Evolutionary conservation across 164 flowering plant genomes (phyloP).

Genomic region (Euptelea pleiosperma): DNA sequence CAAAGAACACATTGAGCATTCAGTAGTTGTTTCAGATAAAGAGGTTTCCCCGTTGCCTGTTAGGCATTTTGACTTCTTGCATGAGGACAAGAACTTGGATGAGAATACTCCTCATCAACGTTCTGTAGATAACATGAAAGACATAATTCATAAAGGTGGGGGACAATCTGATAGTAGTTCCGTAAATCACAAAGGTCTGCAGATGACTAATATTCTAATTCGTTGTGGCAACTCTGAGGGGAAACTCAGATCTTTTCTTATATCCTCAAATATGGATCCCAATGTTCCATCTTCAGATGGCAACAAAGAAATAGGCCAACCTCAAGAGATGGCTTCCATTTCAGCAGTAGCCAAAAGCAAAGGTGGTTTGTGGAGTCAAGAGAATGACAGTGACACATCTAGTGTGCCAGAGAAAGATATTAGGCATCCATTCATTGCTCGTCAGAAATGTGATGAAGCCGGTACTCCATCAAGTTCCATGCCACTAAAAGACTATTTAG

Average conservation of each 20-base stretch:
- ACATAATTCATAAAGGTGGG: slow-evolving; percentile 5
- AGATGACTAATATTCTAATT: slow-evolving; percentile 7
- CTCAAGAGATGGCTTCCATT: slow-evolving; percentile 16
- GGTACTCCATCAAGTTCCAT: slow-evolving; percentile 67
- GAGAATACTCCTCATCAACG: slow-evolving; percentile 12
- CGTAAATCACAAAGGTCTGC: slow-evolving; percentile 15
- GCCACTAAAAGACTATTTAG: slow-evolving; percentile 33
- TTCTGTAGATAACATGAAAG: slow-evolving; percentile 12
- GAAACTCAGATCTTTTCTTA: slow-evolving; percentile 7
- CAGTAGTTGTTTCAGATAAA: slow-evolving; percentile 20
- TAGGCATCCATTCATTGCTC: slow-evolving; percentile 16
- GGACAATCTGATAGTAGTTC: slow-evolving; percentile 22
- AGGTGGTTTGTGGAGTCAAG: slow-evolving; percentile 12
- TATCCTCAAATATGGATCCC: slow-evolving; percentile 4
- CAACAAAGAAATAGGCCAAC: slow-evolving; percentile 16
- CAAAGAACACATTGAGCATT: slow-evolving; percentile 11
- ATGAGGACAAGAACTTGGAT: slow-evolving; percentile 49
- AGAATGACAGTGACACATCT: slow-evolving; percentile 20
- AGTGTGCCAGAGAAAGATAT: slow-evolving; percentile 21
- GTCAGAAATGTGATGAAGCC: slow-evolving; percentile 24
- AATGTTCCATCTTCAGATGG: slow-evolving; percentile 9
- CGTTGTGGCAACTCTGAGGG: slow-evolving; percentile 15
- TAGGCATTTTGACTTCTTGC: slow-evolving; percentile 77
- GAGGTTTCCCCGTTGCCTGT: slow-evolving; percentile 73
- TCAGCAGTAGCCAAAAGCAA: slow-evolving; percentile 15